Base-by-base conservation (phyloP, 2,329 filamentous ascomycete genomes). In the Nigrospora oryzae region DNA sequence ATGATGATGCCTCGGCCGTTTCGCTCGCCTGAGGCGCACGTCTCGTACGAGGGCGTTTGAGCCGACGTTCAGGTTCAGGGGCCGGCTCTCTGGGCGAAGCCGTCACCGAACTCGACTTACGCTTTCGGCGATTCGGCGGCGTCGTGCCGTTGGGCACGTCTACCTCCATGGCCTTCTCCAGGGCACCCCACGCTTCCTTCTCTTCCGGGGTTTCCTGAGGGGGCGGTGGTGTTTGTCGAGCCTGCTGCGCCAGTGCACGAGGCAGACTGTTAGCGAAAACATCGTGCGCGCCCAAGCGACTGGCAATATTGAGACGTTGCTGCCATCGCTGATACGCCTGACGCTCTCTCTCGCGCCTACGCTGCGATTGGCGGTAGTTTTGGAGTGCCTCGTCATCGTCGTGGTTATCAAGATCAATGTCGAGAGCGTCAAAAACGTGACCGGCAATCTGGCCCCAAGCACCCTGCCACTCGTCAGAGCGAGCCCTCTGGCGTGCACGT, bases 31-130 rank as follows among this genome's bases (percentile, higher is more conserved):
- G 66, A 8, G 68, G 73, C 42, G 84, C 70, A 41, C 86, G 75
- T 53, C 86, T 78, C 16, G 88, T 93, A 48, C 90, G 81, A 30
- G 90, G 90, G 14, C 90, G 84, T 66, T 96, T 96, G 38, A 95
- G 69, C 62, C 87, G 90, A 42, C 90, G 81, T 62, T 93, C 83
- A 0, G 85, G 85, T 54, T 91, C 79, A 42, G 81, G 79, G 30
- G 74, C 70, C 4, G 78, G 72, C 52, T 89, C 86, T 5, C 71
- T 71, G 3, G 86, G 86, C 7, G 88, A 90, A 11, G 77, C 76
- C 12, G 84, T 86, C 2, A 76, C 70, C 4, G 89, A 94, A 35
- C 74, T 71, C 8, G 73, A 69, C 59, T 89, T 93, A 43, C 89
- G 81, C 67, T 95, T 89, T 47, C 86, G 81, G 42, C 71, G 69